phyloP scores from a whole-genome alignment of 345 rosid genomes.

The Corchorus capsularis region DNA sequence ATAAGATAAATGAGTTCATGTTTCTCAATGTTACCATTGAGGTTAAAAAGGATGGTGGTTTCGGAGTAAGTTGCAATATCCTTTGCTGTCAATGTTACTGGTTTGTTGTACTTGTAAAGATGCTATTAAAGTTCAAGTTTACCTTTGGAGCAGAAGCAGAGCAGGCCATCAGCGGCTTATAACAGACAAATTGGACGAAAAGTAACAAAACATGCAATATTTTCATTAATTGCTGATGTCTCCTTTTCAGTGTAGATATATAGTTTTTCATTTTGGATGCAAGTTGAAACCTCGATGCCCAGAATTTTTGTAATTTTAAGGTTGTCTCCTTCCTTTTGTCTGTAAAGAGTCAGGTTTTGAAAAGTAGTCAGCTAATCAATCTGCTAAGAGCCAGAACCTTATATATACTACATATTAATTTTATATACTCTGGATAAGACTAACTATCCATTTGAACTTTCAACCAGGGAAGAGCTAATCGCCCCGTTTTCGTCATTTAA shows the following conservation, averaged over 20 bases:
- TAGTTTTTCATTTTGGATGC: neutral
- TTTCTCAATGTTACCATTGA: neutral
- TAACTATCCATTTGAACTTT: no score
- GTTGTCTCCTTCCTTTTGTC: neutral
- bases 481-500: no score
- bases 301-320: neutral
- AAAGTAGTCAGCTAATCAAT: neutral
- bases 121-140: neutral
- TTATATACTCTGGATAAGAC: no score
- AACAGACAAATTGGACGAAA: neutral
- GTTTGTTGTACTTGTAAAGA: neutral
- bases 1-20: no score
- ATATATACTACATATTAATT: no score
- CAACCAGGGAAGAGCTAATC: no score
- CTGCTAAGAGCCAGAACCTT: neutral
- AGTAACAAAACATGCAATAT: neutral
- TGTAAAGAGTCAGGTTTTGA: neutral
- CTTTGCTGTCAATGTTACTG: neutral
- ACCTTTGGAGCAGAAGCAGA: neutral
- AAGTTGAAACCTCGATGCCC: no score
- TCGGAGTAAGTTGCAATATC: neutral
- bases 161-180: neutral
- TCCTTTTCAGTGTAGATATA: neutral
- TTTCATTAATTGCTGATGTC: neutral
- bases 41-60: neutral